Evolutionary conservation across 2,329 filamentous ascomycete species (phyloP), one percentile per base, ranked within the genome.

Genomic region (Huntiella moniliformis): DNA sequence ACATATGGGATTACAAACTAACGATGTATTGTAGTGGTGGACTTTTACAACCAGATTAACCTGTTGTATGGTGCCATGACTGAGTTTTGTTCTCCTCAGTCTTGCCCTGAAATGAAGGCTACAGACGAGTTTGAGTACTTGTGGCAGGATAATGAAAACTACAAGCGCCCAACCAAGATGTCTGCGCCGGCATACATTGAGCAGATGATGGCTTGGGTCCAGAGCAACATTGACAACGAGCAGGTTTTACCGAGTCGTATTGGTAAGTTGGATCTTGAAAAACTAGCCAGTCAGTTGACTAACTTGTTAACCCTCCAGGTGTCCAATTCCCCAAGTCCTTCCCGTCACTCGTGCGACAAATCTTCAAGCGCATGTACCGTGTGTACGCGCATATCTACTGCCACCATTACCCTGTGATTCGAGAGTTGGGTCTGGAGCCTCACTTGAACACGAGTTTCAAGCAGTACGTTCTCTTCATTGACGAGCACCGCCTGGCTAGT

Each of bases 11-110:
- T 28, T 42, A 33, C 16, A 15, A n/a, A 45, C 7, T 8, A n/a
- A 28, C n/a, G 17, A 8, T 32, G 11, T 16, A 4, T 17, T 41
- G 17, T 54, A 94, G 87, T 98, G 67, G 91, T 98, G 67, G 91
- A 98, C 65, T 98, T 98, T 65, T 98, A 98, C 75, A 98, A 98
- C 68, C 91, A 98, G 65, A 93, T 98, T 69, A 98, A 98, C 65
- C 74, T 98, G 33, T 79, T 98, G 50, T 98, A 98, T 61, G 92
- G 92, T 50, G 91, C 91, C 53, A 98, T 98, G 60, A 98, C 91
- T 50, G 91, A 98, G 60, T 98, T 98, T 65, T 98, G 91, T 70
- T 96, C 91, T 18, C 88, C 91, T 31, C 82, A 91, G 60, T 86
- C 86, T 53, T 98, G 91, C 61, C 91, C 91, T 1, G 91, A 96